Percentiles rank a stretch among this genome's conserved stretches.
Conservation (phyloP, 371 early-diverging fungal species). For the Lichtheimia ornata region DNA sequence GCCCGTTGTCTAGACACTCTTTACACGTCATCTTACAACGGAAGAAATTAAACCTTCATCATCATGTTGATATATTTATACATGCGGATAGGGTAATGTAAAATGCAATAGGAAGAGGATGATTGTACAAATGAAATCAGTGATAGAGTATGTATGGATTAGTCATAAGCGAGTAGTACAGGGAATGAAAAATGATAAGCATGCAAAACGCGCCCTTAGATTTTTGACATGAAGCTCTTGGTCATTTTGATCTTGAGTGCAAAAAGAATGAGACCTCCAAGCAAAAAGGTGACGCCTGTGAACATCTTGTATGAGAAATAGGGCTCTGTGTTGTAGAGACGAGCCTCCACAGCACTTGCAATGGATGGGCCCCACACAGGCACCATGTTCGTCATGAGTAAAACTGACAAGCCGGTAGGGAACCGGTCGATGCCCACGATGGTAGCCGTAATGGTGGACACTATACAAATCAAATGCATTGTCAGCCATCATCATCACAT, state of each 20-base stretch:
- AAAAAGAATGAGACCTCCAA: slow-evolving; percentile 15
- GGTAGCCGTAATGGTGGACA: slow-evolving; percentile 36
- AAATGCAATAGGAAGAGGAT: too few species aligned
- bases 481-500: not conserved
- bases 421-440: slow-evolving; percentile 38
- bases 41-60: too few species aligned
- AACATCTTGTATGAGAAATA: slow-evolving; percentile 37
- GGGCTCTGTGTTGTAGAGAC: slow-evolving; percentile 14
- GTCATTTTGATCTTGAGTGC: slow-evolving; percentile 8
- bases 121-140: too few species aligned
- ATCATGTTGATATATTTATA: too few species aligned
- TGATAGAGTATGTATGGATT: too few species aligned
- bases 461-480: slow-evolving; percentile 7
- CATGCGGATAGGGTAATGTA: too few species aligned
- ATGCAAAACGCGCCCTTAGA: not conserved
- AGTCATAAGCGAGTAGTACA: too few species aligned
- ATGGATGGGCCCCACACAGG: slow-evolving; percentile 38
- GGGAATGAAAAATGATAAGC: too few species aligned
- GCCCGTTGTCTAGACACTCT: too few species aligned
- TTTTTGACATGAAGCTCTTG: slow-evolving; percentile 9
- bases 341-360: slow-evolving; percentile 35
- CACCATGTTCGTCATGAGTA: slow-evolving; percentile 30
- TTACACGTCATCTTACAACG: too few species aligned
- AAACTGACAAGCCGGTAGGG: slow-evolving; percentile 35
- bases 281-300: slow-evolving; percentile 32